Evolutionary conservation across 2,329 filamentous ascomycete species (phyloP).

Genomic region (Colletotrichum lentis): DNA sequence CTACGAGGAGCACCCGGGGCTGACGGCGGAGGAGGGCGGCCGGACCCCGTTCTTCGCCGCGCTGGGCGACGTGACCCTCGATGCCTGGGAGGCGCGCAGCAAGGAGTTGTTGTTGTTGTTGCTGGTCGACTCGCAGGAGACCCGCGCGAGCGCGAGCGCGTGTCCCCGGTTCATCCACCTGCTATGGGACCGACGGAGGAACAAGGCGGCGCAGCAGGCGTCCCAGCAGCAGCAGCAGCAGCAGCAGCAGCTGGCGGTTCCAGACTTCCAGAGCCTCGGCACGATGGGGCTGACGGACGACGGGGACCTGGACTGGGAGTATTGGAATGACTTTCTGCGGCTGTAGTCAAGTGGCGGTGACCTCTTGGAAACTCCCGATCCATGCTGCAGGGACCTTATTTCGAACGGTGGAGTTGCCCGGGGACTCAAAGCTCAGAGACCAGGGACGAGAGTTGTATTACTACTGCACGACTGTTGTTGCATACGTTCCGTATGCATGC

Average conservation of each 20-base stretch:
- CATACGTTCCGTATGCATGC: background rate
- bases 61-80: background rate
- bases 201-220: background rate
- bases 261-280: background rate
- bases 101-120: too few species aligned
- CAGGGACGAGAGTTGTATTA: too few species aligned
- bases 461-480: too few species aligned
- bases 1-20: conserved; percentile 41
- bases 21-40: conserved; percentile 10
- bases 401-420: background rate
- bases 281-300: conserved; percentile 6
- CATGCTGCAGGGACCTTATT: background rate
- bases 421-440: background rate
- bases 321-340: conserved; percentile 28
- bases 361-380: too few species aligned
- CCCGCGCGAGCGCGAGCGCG: background rate
- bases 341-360: background rate
- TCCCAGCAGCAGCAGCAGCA: background rate
- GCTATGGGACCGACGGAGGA: background rate
- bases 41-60: background rate
- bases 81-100: conserved; percentile 20
- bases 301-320: conserved; percentile 26
- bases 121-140: background rate
- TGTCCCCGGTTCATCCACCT: conserved; percentile 6
- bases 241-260: background rate